Conservation (phyloP, 345 rosid genomes). For the Eucalyptus globulus region DNA sequence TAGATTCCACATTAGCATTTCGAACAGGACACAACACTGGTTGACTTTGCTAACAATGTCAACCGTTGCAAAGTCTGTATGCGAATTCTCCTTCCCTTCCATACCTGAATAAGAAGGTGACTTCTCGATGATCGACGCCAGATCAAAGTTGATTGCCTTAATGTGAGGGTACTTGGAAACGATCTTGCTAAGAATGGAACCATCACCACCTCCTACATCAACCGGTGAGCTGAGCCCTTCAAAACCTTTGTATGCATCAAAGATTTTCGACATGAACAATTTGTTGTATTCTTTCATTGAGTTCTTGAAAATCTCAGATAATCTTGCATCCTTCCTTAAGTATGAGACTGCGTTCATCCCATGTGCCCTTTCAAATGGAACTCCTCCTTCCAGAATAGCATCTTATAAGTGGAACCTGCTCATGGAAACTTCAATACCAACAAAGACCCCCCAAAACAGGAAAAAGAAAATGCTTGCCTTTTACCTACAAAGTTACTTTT, state of each 20-base stretch:
- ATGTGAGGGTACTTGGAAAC: conserved; percentile 25
- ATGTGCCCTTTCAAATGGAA: conserved; percentile 21
- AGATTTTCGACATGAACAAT: conserved; percentile 16
- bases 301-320: conserved; percentile 12
- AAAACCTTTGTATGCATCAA: conserved; percentile 28
- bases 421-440: background rate
- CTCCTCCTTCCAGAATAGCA: conserved; percentile 28
- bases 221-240: conserved; percentile 24
- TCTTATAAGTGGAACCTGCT: conserved; percentile 21
- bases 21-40: background rate
- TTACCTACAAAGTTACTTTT: background rate
- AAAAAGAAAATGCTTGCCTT: background rate
- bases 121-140: conserved; percentile 13
- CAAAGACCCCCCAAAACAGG: background rate
- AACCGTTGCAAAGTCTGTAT: background rate
- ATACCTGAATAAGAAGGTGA: conserved; percentile 23
- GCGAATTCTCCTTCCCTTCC: background rate
- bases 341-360: conserved; percentile 7
- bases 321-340: conserved; percentile 14
- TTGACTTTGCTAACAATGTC: background rate
- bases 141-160: conserved; percentile 42
- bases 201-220: conserved; percentile 52
- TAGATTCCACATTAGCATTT: background rate
- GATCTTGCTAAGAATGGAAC: conserved; percentile 31
- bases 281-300: conserved; percentile 29